Percentiles rank a stretch among this genome's conserved stretches.
Evolutionary conservation across 768 basidiomycete genomes (phyloP).

Genomic region (Xerocomellus amylosporus): DNA sequence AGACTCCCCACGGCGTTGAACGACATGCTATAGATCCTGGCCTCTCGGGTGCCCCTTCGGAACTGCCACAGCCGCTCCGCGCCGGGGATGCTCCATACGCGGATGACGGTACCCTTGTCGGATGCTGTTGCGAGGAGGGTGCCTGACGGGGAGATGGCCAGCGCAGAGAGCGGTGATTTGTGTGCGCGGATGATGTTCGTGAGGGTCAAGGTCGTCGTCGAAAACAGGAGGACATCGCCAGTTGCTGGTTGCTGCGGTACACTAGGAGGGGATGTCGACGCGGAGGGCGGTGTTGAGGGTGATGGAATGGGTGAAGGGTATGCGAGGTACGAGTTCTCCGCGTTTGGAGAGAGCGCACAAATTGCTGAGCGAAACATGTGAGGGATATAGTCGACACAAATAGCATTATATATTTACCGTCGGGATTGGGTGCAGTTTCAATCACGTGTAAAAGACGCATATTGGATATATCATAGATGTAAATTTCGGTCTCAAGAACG

Average conservation of each 20-base stretch:
- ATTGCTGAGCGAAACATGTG: conserved; percentile 58
- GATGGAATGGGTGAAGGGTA: conserved; percentile 95
- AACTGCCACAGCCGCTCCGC: conserved; percentile 97
- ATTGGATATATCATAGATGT: conserved; percentile 98
- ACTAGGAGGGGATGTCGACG: conserved; percentile 39
- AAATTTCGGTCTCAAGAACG: conserved; percentile 95
- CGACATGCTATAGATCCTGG: conserved; percentile 77
- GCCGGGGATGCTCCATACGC: conserved; percentile 88
- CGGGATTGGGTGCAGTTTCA: conserved; percentile 93
- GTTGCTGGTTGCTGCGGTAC: conserved; percentile 43
- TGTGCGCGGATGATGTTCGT: conserved; percentile 97
- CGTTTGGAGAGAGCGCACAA: conserved; percentile 90
- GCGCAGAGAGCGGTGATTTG: conserved; percentile 86
- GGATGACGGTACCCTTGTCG: conserved; percentile 95
- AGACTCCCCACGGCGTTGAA: conserved; percentile 84
- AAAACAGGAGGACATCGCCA: conserved; percentile 93
- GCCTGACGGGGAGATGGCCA: conserved; percentile 83
- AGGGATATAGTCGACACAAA: background rate
- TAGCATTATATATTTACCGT: conserved; percentile 52
- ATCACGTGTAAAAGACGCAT: conserved; percentile 98
- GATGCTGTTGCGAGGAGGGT: conserved; percentile 90
- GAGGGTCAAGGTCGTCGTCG: conserved; percentile 85
- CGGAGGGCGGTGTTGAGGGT: conserved; percentile 54
- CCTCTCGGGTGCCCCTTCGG: conserved; percentile 82
- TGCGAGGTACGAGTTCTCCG: conserved; percentile 90